Evolutionary conservation across 164 flowering plant genomes (phyloP), one percentile per base, ranked within the genome.

Genomic region (Warburgia ugandensis): DNA sequence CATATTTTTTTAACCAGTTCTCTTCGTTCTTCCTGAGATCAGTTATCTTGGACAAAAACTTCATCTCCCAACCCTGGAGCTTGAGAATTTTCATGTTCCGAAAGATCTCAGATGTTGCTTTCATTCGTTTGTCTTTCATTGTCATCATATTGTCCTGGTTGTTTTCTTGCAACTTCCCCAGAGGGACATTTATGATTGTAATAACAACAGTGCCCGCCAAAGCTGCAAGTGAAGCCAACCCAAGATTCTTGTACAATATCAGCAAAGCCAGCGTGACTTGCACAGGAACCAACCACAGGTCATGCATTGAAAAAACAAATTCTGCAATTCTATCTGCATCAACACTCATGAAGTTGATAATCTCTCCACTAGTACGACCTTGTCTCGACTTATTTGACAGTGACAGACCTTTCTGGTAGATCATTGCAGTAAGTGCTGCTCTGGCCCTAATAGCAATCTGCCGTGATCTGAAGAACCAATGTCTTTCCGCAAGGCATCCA

Each of bases 1-100:
- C 51, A 54, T 12, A 76, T 37, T 66, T 86, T 40, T 57, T 73
- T 57, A 86, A 55, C 86, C 88, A 80, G 16, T 65, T 77, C 16
- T 48, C 17, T 59, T 86, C 95, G 14, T 21, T 50, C 17, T 77
- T 58, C 50, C 88, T 65, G 13, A 77, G 77, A 17, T 74, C 77
- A 3, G 33, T 3, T 45, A 86, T 68, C 55, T 68, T 80, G 1
- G 79, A 74, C 60, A 80, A 53, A 58, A 80, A 83, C 68, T 70
- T 83, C 79, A 74, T 69, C 56, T 86, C 90, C 90, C 95, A 86
- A 8, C 71, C 87, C 46, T 83, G 90, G 45, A 86, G 79, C 65
- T 86, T 86, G 51, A 86, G 79, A 52, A 86, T 77, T 47, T 83
- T 83, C 95, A 86, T 83, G 68, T 80, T 83, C 69, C 78, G 71